Conservation (phyloP, 1,284 basidiomycete genomes). For the Veloporphyrellus conicus region DNA sequence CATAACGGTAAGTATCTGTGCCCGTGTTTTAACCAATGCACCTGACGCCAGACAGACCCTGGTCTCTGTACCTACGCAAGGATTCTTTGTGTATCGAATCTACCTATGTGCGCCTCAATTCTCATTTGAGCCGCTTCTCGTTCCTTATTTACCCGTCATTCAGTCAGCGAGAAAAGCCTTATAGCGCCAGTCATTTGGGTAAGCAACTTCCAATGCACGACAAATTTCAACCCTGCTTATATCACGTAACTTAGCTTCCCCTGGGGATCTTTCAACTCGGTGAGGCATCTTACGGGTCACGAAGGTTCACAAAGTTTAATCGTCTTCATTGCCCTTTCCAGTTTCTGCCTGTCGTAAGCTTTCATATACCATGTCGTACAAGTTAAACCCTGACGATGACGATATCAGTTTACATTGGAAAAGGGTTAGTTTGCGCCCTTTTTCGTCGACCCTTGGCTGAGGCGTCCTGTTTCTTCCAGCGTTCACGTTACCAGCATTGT, state of each 20-base stretch:
- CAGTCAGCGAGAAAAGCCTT: conserved; percentile 1
- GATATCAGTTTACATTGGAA: conserved; percentile 2
- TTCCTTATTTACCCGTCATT: background rate
- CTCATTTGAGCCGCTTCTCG: background rate
- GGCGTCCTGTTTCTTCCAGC: background rate
- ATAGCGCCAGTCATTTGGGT: background rate
- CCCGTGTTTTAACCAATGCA: background rate
- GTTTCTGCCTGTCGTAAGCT: conserved; percentile 1
- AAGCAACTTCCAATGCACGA: background rate
- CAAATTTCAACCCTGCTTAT: background rate
- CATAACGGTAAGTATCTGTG: background rate
- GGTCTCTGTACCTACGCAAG: conserved; percentile 5
- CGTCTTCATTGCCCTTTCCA: background rate
- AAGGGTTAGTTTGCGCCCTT: background rate
- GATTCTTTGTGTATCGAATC: conserved; percentile 4
- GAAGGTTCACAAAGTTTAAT: background rate
- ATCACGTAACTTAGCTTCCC: background rate
- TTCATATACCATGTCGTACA: background rate
- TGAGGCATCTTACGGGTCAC: background rate
- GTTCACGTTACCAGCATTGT: background rate
- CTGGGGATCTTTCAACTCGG: conserved; percentile 1
- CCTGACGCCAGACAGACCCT: background rate
- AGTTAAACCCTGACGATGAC: background rate
- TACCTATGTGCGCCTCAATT: background rate
- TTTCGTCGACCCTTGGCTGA: background rate